phyloP scores from a whole-genome alignment of 2,329 filamentous ascomycete genomes.

The Torrubiellomyces zombiae region DNA sequence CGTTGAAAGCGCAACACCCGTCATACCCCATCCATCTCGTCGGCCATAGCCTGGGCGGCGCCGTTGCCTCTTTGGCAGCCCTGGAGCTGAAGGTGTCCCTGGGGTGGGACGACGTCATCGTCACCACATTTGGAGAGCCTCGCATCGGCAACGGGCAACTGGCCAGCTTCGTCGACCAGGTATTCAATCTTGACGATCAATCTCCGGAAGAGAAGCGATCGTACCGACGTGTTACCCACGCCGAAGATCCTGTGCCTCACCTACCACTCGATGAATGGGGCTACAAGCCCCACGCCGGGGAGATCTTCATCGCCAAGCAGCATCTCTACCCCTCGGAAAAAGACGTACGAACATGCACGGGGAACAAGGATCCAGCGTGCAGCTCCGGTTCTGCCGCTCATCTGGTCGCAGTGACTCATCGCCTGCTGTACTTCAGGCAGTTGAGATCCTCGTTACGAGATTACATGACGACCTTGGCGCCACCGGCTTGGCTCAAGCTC shows the following conservation, averaged over 20 bases:
- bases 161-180: slow-evolving; percentile 34
- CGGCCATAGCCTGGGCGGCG: slow-evolving; percentile 84
- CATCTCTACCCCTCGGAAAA: slow-evolving; percentile 48
- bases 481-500: slow-evolving; percentile 48
- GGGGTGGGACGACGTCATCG: slow-evolving; percentile 55
- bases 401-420: slow-evolving; percentile 11
- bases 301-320: slow-evolving; percentile 67
- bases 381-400: slow-evolving; percentile 42
- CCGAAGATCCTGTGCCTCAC: slow-evolving; percentile 74
- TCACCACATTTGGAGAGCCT: slow-evolving; percentile 92
- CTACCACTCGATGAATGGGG: slow-evolving; percentile 81
- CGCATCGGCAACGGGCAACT: slow-evolving; percentile 42
- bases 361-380: slow-evolving; percentile 55
- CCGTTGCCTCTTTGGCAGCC: slow-evolving; percentile 73
- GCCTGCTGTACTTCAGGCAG: slow-evolving; percentile 9
- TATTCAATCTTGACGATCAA: slow-evolving; percentile 27
- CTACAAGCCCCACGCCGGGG: slow-evolving; percentile 68
- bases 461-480: slow-evolving; percentile 24
- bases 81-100: slow-evolving; percentile 58
- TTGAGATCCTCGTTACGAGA: slow-evolving; percentile 10
- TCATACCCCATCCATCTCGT: slow-evolving; percentile 61
- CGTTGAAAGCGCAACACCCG: slow-evolving; percentile 43
- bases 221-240: slow-evolving; percentile 73
- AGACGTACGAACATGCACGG: slow-evolving; percentile 57
- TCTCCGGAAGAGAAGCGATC: slow-evolving; percentile 15